phyloP scores from a whole-genome alignment of 176 grass and related monocot genomes.

The Avena sativa region DNA sequence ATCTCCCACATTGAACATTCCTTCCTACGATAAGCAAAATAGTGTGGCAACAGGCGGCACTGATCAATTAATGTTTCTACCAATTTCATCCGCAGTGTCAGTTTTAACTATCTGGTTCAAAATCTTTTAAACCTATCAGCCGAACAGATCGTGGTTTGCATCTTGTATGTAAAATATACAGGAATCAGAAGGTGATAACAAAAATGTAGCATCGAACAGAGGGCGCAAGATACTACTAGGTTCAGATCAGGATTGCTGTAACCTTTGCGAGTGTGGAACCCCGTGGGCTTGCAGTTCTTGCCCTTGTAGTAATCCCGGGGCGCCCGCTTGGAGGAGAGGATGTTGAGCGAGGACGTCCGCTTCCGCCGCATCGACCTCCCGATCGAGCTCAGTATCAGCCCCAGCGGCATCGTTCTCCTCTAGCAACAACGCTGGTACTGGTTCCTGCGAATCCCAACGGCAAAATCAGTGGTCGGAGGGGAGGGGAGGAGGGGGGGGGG shows the following conservation, averaged over 20 bases:
- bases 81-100: not conserved
- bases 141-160: not conserved
- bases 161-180: not conserved
- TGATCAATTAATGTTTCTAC: not conserved
- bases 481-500: not conserved
- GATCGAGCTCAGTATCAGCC: conserved; percentile 68
- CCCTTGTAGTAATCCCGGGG: conserved; percentile 98
- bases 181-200: not conserved
- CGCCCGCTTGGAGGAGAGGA: conserved; percentile 88
- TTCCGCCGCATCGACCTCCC: conserved; percentile 85
- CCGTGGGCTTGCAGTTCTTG: conserved; percentile 98
- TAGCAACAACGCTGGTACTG: not conserved
- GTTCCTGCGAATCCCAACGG: conserved; percentile 1
- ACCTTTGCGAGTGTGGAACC: conserved; percentile 99
- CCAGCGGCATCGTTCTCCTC: conserved; percentile 77
- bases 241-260: not conserved
- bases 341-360: conserved; percentile 74
- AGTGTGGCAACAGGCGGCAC: not conserved
- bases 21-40: not conserved
- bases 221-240: not conserved
- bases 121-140: not conserved
- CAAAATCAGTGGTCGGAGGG: not conserved
- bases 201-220: not conserved
- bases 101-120: not conserved
- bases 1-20: not conserved